Evolutionary conservation across 345 rosid species (phyloP).

Genomic region (Boechera retrofracta): DNA sequence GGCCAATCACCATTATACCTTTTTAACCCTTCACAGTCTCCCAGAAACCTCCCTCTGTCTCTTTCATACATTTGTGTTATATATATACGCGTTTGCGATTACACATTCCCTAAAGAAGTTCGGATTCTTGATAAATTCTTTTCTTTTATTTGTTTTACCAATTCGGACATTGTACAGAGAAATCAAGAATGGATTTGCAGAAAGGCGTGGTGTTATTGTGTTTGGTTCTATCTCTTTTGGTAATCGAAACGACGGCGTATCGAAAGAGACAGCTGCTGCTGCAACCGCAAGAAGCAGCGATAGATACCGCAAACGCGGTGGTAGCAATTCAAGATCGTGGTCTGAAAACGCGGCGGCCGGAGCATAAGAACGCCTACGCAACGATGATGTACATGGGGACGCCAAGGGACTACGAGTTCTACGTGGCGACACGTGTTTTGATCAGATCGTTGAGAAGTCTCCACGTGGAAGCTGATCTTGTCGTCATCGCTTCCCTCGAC

Average conservation of each 20-base stretch:
- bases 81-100: conserved; percentile 30
- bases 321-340: conserved; percentile 16
- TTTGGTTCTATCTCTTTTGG: conserved; percentile 15
- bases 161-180: conserved; percentile 30
- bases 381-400: conserved; percentile 99
- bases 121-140: conserved; percentile 8
- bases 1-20: conserved; percentile 31
- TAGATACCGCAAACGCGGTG: conserved; percentile 21
- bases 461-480: conserved; percentile 85
- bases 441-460: conserved; percentile 71
- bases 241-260: conserved; percentile 34
- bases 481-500: conserved; percentile 94
- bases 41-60: conserved; percentile 33
- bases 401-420: conserved; percentile 97
- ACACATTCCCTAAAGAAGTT: not conserved
- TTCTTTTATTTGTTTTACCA: not conserved
- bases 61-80: conserved; percentile 25
- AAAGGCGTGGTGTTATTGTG: conserved; percentile 22
- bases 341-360: conserved; percentile 41
- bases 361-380: conserved; percentile 84
- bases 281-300: conserved; percentile 22
- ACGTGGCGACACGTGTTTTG: conserved; percentile 91
- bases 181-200: conserved; percentile 15
- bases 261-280: conserved; percentile 37
- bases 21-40: conserved; percentile 36